Conservation (phyloP, 2,329 filamentous ascomycete genomes). For the Cadophora luteo-olivacea region DNA sequence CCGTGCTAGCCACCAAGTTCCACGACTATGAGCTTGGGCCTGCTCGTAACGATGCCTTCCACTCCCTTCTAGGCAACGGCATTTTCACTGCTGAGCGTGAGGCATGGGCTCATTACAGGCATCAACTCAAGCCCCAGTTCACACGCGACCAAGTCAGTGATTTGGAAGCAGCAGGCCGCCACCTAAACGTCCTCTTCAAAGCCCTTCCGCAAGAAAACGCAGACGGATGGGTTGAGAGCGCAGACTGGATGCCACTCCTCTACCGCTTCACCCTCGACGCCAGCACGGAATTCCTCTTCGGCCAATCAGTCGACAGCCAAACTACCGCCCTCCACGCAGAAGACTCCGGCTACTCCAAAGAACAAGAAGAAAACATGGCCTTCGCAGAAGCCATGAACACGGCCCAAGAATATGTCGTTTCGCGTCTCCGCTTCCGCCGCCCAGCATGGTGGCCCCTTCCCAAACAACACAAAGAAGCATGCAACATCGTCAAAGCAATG, state of each 20-base stretch:
- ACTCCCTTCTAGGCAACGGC: constrained; percentile 45
- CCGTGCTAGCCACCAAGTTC: constrained; percentile 44
- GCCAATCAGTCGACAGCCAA: constrained; percentile 55
- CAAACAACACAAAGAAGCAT: constrained; percentile 42
- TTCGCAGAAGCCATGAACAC: constrained; percentile 49
- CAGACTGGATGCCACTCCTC: constrained; percentile 64
- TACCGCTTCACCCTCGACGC: constrained; percentile 64
- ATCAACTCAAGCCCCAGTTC: constrained; percentile 49
- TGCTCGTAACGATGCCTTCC: constrained; percentile 43
- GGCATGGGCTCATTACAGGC: constrained; percentile 48
- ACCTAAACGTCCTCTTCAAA: constrained; percentile 53
- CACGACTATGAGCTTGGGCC: constrained; percentile 46
- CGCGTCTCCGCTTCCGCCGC: constrained; percentile 40
- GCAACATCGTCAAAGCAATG: constrained; percentile 38
- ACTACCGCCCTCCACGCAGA: constrained; percentile 48
- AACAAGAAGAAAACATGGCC: constrained; percentile 38
- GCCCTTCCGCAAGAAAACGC: constrained; percentile 32
- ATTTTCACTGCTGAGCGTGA: constrained; percentile 50
- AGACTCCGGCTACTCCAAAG: constrained; percentile 30
- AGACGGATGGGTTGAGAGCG: constrained; percentile 44
- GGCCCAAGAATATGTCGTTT: constrained; percentile 44
- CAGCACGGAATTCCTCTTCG: constrained; percentile 64
- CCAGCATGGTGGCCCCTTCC: constrained; percentile 40
- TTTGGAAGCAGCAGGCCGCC: constrained; percentile 51
- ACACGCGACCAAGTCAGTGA: constrained; percentile 44